Evolutionary conservation across 148 eudicot species (phyloP), one percentile per base, ranked within the genome.

Genomic region (Nepenthes gracilis): DNA sequence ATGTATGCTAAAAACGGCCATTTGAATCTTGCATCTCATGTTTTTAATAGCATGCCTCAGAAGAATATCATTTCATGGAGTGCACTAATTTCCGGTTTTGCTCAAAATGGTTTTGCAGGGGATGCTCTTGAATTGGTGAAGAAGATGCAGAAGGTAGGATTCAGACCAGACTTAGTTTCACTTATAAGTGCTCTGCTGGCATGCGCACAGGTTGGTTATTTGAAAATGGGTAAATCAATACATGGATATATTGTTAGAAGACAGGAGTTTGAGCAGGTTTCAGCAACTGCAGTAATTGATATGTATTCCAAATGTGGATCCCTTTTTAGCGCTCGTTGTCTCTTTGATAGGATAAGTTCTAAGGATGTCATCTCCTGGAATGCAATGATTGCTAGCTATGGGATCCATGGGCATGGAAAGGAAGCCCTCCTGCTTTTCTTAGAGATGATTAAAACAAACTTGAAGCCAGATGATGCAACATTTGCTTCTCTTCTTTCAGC

Each of bases 401-500:
- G 89, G 53, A 78, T 81, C 54, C 95, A 83, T 60, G 95, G 95
- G 40, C 75, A 70, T 51, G 94, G 94, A 51, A 66, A 64, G 48
- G 81, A 81, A 67, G 90, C 97, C 34, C 82, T 85, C 54, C 47
- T 70, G 10, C 70, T 89, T 43, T 83, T 89, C 55, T 64, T 63
- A n/a, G 70, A 70, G 54, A 81, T 89, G 90, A 63, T 67, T 6
- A 73, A 74, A 54, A 49, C 80, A 15, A 54, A 58, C 36, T 53
- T 69, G 59, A 49, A 76, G 43, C 94, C 97, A 2, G 90, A 90
- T 55, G 73, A 77, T 70, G 78, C 81, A 35, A 86, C 97, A 37
- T 90, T 90, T 78, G 79, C 86, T 53, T 77, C 94, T 57, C 82
- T 86, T 49, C 81, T 90, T 32, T 86, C 90, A 23, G 90, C 95